Evolutionary conservation across 768 basidiomycete species (phyloP), one percentile per base, ranked within the genome.

Genomic region (Gymnopilus dilepis): DNA sequence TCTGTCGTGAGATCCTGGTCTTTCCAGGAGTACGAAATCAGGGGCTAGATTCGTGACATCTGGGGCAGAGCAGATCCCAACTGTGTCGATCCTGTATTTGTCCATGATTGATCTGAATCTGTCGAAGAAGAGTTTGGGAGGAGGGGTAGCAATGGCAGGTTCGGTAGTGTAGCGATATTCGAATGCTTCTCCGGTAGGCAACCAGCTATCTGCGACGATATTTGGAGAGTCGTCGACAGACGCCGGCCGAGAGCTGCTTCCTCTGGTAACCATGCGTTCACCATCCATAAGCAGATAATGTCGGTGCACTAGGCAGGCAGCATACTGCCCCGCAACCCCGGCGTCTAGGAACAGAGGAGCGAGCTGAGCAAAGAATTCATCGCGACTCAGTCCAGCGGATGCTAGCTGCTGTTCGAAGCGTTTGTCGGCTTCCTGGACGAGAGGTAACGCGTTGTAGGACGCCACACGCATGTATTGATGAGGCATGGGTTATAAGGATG

Each of bases 211-310:
- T 6, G 43, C 30, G n/a, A 58, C 17, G 15, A 58, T 37, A 26
- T 37, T 37, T 6, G 30, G 4, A 7, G 33, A 53, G 6, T 7
- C 15, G 2, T 58, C 31, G 8, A 1, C 22, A 12, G 56, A 33
- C n/a, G n/a, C n/a, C 2, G 56, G 56, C 24, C 6, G 4, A 12
- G 43, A n/a, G 22, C 28, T 22, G 30, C 12, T n/a, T 1, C 56
- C 56, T n/a, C n/a, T n/a, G n/a, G 42, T 7, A 2, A 58, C 57
- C 57, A 58, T 50, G 9, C 37, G 45, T n/a, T 58, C 57, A 6
- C 57, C 57, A 11, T 15, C 13, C 12, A 26, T n/a, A 3, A 58
- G 34, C 7, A 15, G 19, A 22, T 24, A 38, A n/a, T 58, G 57
- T 4, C 47, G 31, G 6, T 58, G 57, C 8, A 58, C 22, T 26